A percentile compares a stretch with the other conserved stretches of the same genome.
phyloP scores from a whole-genome alignment of 371 early-diverging fungal species.

The Apophysomyces variabilis region DNA sequence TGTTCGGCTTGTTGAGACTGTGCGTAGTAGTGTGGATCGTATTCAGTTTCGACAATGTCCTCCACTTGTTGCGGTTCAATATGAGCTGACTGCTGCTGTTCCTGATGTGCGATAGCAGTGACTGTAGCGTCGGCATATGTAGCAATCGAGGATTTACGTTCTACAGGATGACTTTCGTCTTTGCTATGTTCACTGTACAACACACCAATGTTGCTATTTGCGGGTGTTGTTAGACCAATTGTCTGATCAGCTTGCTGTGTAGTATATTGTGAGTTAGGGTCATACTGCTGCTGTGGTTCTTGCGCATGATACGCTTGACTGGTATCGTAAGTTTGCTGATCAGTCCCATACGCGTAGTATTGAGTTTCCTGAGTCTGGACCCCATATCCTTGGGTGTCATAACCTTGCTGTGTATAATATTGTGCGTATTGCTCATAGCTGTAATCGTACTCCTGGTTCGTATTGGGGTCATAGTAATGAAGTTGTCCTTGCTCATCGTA shows the following conservation, averaged over 20 bases:
- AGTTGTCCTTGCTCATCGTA: slow-evolving; percentile 42
- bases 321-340: neutral
- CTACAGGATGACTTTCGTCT: neutral
- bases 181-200: neutral
- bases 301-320: neutral
- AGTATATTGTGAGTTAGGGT: neutral
- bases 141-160: neutral
- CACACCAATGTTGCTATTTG: neutral
- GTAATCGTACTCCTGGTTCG: slow-evolving; percentile 40
- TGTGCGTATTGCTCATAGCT: slow-evolving; percentile 33
- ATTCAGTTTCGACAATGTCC: neutral
- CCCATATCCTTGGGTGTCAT: slow-evolving; percentile 21
- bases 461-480: slow-evolving; percentile 48
- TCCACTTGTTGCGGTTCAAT: neutral
- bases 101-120: neutral
- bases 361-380: neutral
- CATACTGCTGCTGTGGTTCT: neutral
- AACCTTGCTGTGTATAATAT: slow-evolving; percentile 27
- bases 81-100: neutral
- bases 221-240: neutral
- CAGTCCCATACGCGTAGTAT: neutral
- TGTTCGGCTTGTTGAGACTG: neutral
- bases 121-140: neutral
- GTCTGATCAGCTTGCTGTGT: neutral
- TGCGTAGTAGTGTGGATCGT: neutral